These are phyloP conservation scores for Phytophthora sp. DNA, from an alignment of 352 stramenopile genomes.

Conservation along the genomic window DNA sequence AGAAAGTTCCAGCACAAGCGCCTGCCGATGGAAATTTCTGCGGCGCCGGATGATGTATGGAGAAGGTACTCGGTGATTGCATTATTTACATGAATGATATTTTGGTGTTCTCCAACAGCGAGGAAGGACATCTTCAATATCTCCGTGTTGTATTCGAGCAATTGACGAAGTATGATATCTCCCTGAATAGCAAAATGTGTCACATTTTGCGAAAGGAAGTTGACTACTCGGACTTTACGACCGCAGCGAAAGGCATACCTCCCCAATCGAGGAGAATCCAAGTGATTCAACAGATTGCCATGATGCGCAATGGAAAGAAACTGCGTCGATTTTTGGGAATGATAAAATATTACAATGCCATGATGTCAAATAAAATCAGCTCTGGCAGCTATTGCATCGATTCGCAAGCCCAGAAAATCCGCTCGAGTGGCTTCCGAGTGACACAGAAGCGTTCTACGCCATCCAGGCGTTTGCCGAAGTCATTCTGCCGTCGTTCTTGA, in stretches of 20 bases:
- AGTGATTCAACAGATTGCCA: slow-evolving; percentile 3
- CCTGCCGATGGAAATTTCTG: slow-evolving; percentile 12
- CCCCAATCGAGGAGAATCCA: neutral
- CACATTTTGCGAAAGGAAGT: slow-evolving; percentile 1
- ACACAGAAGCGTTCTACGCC: neutral
- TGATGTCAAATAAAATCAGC: neutral
- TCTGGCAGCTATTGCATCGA: neutral
- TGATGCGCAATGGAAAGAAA: neutral
- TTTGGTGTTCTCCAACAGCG: neutral
- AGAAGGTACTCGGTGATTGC: neutral
- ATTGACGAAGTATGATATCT: neutral
- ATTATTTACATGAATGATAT: slow-evolving; percentile 14
- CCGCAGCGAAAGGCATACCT: neutral
- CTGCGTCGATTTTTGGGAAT: too few relatives aligned
- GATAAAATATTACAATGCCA: too few relatives aligned
- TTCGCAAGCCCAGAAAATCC: neutral
- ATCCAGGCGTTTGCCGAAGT: neutral
- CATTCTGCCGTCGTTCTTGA: neutral
- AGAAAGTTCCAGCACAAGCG: slow-evolving; percentile 11
- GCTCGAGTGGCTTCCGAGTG: neutral
- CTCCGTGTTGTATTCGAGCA: neutral
- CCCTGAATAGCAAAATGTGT: neutral
- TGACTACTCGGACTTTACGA: neutral
- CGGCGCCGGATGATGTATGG: slow-evolving; percentile 8
- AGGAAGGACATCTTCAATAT: neutral